A percentile compares a stretch with the other conserved stretches of the same genome.
These are phyloP conservation scores for Fusarium sp. DNA, from an alignment of 2,329 filamentous ascomycete genomes.

Conservation along the genomic window DNA sequence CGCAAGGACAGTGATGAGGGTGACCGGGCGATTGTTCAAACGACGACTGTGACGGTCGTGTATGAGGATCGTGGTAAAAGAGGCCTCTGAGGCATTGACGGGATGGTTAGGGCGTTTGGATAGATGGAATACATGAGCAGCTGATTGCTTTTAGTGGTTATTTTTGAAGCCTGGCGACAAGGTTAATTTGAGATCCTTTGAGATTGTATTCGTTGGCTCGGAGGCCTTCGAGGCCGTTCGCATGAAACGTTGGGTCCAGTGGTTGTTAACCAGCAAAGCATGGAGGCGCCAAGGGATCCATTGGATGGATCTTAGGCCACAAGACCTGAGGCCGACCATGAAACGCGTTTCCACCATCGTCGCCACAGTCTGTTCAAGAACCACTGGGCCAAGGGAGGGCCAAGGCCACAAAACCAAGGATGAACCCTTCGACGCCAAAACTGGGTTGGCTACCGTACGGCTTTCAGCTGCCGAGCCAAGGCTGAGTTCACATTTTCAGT, in stretches of 20 bases:
- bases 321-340: conserved; percentile 19
- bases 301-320: neutral
- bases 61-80: conserved; percentile 30
- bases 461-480: conserved; percentile 39
- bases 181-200: neutral
- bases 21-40: conserved; percentile 41
- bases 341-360: conserved; percentile 14
- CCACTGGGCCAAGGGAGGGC: neutral
- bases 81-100: neutral
- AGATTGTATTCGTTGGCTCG: neutral
- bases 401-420: neutral
- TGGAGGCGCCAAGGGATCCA: neutral
- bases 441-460: neutral
- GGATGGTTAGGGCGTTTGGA: neutral
- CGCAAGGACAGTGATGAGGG: conserved; percentile 26
- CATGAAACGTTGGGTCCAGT: neutral
- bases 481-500: conserved; percentile 32
- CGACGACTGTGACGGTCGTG: conserved; percentile 41
- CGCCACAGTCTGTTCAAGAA: neutral
- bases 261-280: neutral
- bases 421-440: neutral
- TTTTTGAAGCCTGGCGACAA: neutral
- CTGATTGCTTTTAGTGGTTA: neutral
- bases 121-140: neutral
- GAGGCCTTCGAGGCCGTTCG: neutral